Percentiles rank a stretch among this genome's conserved stretches.
These are phyloP conservation scores for Echinochloa phyllopogon DNA, from an alignment of 176 grass and related monocot species.

Conservation along the genomic window DNA sequence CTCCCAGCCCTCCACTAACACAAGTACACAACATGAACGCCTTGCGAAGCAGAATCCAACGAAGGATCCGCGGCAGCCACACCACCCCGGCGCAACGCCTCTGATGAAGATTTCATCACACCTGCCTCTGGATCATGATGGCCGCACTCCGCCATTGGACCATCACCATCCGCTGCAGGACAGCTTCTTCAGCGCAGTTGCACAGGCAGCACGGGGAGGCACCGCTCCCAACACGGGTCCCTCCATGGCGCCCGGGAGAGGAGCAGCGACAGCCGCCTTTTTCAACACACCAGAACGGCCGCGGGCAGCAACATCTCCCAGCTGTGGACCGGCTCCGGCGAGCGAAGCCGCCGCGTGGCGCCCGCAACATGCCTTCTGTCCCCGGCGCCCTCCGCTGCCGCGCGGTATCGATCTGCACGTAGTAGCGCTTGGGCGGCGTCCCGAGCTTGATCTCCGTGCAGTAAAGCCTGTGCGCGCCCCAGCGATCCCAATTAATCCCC, in stretches of 20 bases:
- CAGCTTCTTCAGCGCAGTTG: neutral
- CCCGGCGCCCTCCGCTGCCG: no score
- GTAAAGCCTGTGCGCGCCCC: no score
- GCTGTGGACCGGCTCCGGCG: neutral
- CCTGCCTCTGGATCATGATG: neutral
- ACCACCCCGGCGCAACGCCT: neutral
- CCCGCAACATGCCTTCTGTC: no score
- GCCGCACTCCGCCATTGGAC: neutral
- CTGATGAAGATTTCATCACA: neutral
- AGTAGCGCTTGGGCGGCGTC: no score
- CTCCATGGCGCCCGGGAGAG: neutral
- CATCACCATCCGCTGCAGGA: neutral
- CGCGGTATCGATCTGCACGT: no score
- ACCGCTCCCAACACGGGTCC: neutral
- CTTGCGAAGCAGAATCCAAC: neutral
- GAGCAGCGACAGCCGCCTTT: neutral
- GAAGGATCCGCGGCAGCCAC: neutral
- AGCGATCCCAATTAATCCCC: no score
- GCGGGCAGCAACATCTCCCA: neutral
- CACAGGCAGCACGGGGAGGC: neutral
- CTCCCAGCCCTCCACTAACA: neutral
- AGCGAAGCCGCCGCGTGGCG: neutral
- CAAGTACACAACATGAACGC: neutral
- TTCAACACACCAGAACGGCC: neutral
- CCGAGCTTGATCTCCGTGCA: no score